Base-by-base conservation (phyloP, 257 asterid species). In the Verbena officinalis region DNA sequence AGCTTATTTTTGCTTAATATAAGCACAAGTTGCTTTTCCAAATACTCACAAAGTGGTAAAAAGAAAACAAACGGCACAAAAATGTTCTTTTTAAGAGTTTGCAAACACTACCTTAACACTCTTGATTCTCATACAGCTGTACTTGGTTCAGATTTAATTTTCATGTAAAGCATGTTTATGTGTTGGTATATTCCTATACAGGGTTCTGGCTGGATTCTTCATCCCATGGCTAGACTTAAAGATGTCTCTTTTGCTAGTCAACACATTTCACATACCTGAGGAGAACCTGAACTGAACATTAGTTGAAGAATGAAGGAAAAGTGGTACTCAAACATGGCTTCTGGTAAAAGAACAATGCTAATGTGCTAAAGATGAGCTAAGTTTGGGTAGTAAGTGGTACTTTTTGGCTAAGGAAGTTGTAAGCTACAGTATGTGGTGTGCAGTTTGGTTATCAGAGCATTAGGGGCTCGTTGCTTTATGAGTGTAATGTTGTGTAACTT, bases 211-310 rank as follows among this genome's bases (percentile, higher is more conserved):
- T 63, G 81, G 82, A 64, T 76, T 50, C 52, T 51, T 65, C 60
- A 72, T 73, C 85, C 88, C 30, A 49, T 79, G 60, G 68, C 81
- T 19, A 78, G 73, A 55, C 60, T 78, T 34, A 79, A 76, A 51
- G 76, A 72, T 55, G 77, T 68, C 45, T 15, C 59, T 24, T 69
- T 71, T 40, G 68, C 73, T 36, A 72, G 78, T 39, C 78, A 64
- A 42, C 75, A 71, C 71, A 55, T 56, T 69, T 71, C 75, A 22
- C 58, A 65, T 36, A 58, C 71, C 64, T 54, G 79, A 30, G 56
- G 36, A 73, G 75, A 55, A 44, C 63, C 64, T 60, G 65, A 43
- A 63, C 80, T 8, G 59, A 67, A 74, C 76, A 21, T 60, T 74
- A 16, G n/a, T n/a, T 2, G 36, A 5, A 54, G 60, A 55, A 62